Percentiles rank a stretch among this genome's conserved stretches.
phyloP scores from a whole-genome alignment of 345 rosid genomes.

The Excoecaria agallocha region DNA sequence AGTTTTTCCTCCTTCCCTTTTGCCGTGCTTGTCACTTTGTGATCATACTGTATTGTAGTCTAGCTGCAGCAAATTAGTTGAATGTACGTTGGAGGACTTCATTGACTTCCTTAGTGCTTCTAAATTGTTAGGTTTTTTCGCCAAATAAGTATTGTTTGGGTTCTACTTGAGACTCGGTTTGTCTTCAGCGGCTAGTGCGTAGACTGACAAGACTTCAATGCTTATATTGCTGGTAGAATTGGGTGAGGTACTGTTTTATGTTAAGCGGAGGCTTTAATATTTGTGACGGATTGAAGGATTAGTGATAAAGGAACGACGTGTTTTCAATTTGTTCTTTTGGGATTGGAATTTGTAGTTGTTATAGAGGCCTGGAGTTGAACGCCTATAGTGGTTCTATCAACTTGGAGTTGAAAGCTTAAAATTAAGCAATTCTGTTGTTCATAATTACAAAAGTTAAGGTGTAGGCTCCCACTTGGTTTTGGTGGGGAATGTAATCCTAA shows the following conservation, averaged over 20 bases:
- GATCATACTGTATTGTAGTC: neutral
- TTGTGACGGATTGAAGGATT: neutral
- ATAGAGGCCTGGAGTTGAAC: neutral
- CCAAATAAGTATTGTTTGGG: neutral
- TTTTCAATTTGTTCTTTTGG: neutral
- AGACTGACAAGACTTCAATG: neutral
- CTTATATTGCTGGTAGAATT: neutral
- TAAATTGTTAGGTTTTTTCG: neutral
- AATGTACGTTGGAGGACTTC: conserved; percentile 1
- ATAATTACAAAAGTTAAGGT: neutral
- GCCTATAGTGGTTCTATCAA: too few relatives aligned
- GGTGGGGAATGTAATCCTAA: neutral
- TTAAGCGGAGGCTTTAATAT: neutral
- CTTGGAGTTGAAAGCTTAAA: neutral
- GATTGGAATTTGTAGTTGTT: neutral
- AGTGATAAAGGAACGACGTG: neutral
- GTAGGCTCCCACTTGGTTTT: neutral
- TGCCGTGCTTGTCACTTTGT: conserved; percentile 7
- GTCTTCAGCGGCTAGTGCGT: neutral
- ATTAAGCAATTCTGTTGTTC: neutral
- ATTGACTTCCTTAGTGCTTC: neutral
- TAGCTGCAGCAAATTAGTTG: neutral
- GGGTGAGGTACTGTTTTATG: neutral
- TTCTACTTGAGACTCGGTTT: neutral
- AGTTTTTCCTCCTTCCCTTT: neutral